These are phyloP conservation scores for Botryotinia narcissicola DNA, from an alignment of 2,329 filamentous ascomycete genomes.

Conservation along the genomic window DNA sequence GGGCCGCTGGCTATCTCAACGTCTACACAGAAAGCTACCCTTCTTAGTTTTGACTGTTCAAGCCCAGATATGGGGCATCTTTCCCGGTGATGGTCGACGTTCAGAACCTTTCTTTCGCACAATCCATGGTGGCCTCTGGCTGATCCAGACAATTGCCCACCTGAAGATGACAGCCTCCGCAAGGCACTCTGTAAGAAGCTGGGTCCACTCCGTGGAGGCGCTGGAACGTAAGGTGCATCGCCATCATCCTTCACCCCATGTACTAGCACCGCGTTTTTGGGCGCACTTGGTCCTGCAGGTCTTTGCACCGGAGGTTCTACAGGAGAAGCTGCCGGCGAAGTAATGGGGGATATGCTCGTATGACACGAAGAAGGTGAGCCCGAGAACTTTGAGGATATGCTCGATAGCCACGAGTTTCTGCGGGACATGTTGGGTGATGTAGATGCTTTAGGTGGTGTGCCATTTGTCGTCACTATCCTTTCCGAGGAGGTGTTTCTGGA, in stretches of 20 bases:
- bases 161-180: conserved; percentile 69
- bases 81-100: conserved; percentile 77
- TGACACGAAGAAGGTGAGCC: conserved; percentile 32
- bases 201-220: conserved; percentile 67
- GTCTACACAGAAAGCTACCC: conserved; percentile 94
- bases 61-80: conserved; percentile 78
- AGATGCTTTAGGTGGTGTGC: conserved; percentile 29
- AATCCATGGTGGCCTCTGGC: conserved; percentile 62
- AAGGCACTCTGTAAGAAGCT: conserved; percentile 80
- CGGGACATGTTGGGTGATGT: conserved; percentile 40
- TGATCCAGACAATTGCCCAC: conserved; percentile 37
- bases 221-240: conserved; percentile 67
- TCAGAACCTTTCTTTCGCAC: conserved; percentile 78
- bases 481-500: conserved; percentile 33
- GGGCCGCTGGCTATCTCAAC: conserved; percentile 93
- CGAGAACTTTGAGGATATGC: conserved; percentile 89
- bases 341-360: conserved; percentile 33
- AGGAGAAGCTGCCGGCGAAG: conserved; percentile 30
- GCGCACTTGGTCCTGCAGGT: conserved; percentile 40
- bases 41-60: conserved; percentile 74
- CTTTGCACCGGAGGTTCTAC: conserved; percentile 38
- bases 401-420: conserved; percentile 86
- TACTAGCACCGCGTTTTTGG: conserved; percentile 58
- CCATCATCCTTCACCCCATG: conserved; percentile 56
- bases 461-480: conserved; percentile 30